phyloP scores from a whole-genome alignment of 208 protist species.

The Leishmania tropica region DNA sequence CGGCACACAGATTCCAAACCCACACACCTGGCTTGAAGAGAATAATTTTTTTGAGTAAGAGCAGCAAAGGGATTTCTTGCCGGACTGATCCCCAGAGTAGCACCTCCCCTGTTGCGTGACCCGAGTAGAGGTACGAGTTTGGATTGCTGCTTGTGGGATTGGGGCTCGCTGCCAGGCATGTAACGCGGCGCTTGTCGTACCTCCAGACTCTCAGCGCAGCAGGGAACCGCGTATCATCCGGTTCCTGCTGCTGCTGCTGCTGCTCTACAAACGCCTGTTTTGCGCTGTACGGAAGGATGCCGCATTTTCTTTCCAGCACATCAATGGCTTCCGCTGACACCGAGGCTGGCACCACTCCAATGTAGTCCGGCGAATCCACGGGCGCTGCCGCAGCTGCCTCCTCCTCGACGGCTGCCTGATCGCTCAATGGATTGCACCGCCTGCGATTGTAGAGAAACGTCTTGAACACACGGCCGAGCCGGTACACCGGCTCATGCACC shows the following conservation, averaged over 20 bases:
- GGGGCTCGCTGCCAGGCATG: constrained; percentile 30
- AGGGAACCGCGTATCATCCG: background rate
- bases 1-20: constrained; percentile 34
- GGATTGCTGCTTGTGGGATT: background rate
- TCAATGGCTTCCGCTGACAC: constrained; percentile 8
- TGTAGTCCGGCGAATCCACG: background rate
- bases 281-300: background rate
- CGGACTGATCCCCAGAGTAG: constrained; percentile 39
- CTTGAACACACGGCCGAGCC: constrained; percentile 22
- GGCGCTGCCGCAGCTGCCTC: background rate
- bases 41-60: constrained; percentile 48
- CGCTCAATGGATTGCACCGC: constrained; percentile 13
- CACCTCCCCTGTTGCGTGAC: constrained; percentile 54
- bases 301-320: constrained; percentile 14
- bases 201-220: background rate
- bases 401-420: background rate
- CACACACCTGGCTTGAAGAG: constrained; percentile 34
- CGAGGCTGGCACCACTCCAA: constrained; percentile 12
- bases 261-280: constrained; percentile 4
- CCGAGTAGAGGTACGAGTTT: constrained; percentile 39
- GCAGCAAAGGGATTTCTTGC: constrained; percentile 17
- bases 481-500: constrained; percentile 25
- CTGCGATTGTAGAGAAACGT: constrained; percentile 46
- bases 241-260: background rate
- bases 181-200: constrained; percentile 57